These are phyloP conservation scores for Sambucus nigra DNA, from an alignment of 129 eudicot genomes.

Conservation along the genomic window DNA sequence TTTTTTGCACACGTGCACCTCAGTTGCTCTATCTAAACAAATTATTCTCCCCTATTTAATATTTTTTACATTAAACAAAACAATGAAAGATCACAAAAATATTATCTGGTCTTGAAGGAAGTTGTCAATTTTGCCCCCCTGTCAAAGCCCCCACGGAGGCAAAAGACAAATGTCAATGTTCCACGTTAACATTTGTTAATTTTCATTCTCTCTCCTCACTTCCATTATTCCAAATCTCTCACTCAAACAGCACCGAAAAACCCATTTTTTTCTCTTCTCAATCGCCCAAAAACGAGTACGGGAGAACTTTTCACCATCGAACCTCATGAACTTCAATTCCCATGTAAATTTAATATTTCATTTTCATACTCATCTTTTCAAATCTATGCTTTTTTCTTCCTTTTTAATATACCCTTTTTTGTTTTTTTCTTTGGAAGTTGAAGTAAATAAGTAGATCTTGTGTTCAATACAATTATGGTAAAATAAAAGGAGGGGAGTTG, in stretches of 20 bases:
- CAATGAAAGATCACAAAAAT: too few species aligned
- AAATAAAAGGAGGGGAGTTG: too few species aligned
- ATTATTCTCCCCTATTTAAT: too few species aligned
- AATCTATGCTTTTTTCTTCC: conserved; percentile 26
- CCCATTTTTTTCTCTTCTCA: conserved; percentile 3
- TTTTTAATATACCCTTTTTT: background rate
- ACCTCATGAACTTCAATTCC: conserved; percentile 67
- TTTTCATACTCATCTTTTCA: conserved; percentile 10
- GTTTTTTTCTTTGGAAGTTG: conserved; percentile 32
- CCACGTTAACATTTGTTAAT: conserved; percentile 12
- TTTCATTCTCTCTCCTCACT: too few species aligned
- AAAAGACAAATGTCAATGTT: too few species aligned
- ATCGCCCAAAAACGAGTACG: conserved; percentile 33
- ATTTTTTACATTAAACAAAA: too few species aligned
- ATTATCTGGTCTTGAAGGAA: too few species aligned
- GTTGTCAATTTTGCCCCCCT: too few species aligned
- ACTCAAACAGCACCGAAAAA: conserved; percentile 14
- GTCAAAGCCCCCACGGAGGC: too few species aligned
- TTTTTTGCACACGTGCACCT: too few species aligned
- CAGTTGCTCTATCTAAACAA: too few species aligned
- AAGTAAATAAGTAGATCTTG: conserved; percentile 88
- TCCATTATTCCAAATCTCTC: conserved; percentile 12
- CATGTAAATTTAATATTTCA: conserved; percentile 27
- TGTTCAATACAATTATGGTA: conserved; percentile 67
- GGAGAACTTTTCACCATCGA: conserved; percentile 66